phyloP scores from a whole-genome alignment of 2,329 filamentous ascomycete species.

The Paecilomyces variotii region DNA sequence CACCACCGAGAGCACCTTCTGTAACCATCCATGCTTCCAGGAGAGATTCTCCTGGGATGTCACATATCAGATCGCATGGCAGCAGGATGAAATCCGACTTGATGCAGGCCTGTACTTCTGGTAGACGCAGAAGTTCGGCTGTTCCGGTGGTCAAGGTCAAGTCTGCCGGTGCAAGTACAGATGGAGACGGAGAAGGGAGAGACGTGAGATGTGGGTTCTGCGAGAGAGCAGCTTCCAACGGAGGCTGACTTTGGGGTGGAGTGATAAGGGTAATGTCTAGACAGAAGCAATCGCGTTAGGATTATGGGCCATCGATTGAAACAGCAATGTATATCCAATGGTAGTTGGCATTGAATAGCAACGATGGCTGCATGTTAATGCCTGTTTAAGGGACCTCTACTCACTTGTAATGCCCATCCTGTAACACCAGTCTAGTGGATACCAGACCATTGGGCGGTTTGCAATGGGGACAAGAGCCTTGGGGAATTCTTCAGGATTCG shows the following conservation, averaged over 20 bases:
- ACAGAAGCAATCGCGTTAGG: background rate
- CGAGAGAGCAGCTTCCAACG: slow-evolving; percentile 39
- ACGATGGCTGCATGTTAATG: background rate
- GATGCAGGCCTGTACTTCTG: slow-evolving; percentile 70
- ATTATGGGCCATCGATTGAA: background rate
- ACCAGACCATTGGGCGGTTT: slow-evolving; percentile 45
- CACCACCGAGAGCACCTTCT: slow-evolving; percentile 58
- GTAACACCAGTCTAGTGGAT: slow-evolving; percentile 42
- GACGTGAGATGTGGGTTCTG: slow-evolving; percentile 45
- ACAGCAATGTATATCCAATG: background rate
- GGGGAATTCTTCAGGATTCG: slow-evolving; percentile 40
- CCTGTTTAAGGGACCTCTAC: slow-evolving; percentile 7
- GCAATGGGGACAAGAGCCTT: slow-evolving; percentile 43
- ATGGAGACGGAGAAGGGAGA: slow-evolving; percentile 42
- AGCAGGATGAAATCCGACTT: slow-evolving; percentile 82
- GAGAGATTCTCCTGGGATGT: slow-evolving; percentile 72
- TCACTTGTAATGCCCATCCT: slow-evolving; percentile 41
- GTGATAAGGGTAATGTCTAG: slow-evolving; percentile 42
- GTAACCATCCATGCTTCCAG: slow-evolving; percentile 89
- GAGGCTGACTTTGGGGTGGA: slow-evolving; percentile 34
- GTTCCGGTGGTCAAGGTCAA: slow-evolving; percentile 82
- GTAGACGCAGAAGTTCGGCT: slow-evolving; percentile 75
- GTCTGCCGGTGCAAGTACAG: slow-evolving; percentile 67
- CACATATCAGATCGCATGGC: slow-evolving; percentile 89
- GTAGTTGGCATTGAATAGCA: background rate